Conservation (phyloP, 768 basidiomycete species). For the Rhodocollybia butyracea region DNA sequence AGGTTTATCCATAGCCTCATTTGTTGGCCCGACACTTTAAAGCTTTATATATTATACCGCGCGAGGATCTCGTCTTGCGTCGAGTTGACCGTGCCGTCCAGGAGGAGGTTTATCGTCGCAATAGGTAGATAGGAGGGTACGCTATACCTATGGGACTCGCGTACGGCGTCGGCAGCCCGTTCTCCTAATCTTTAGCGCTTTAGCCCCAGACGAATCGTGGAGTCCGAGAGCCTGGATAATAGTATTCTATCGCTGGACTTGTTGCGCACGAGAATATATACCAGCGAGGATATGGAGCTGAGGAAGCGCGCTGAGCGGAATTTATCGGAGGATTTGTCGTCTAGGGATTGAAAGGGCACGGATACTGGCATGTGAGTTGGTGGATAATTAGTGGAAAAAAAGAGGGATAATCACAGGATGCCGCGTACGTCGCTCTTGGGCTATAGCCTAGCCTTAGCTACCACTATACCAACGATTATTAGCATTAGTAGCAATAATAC, state of each 20-base stretch:
- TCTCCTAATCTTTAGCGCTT: constrained; percentile 54
- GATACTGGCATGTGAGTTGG: constrained; percentile 50
- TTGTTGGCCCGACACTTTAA: constrained; percentile 82
- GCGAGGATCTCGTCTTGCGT: constrained; percentile 97
- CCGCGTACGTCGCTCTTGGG: constrained; percentile 90
- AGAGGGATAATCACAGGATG: too few relatives aligned
- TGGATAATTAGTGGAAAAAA: constrained; percentile 2
- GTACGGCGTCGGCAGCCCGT: constrained; percentile 36
- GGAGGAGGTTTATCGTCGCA: constrained; percentile 86
- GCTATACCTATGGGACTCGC: constrained; percentile 67
- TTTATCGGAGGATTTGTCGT: constrained; percentile 59
- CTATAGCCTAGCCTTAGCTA: constrained; percentile 95
- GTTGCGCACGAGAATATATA: constrained; percentile 67
- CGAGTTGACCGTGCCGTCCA: constrained; percentile 93
- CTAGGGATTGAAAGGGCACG: constrained; percentile 74
- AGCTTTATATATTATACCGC: too few relatives aligned
- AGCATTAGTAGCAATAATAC: too few relatives aligned
- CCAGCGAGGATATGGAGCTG: constrained; percentile 71
- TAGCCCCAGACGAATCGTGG: constrained; percentile 78
- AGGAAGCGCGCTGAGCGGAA: constrained; percentile 81
- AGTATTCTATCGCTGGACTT: constrained; percentile 50
- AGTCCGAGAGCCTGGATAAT: constrained; percentile 63
- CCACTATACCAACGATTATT: too few relatives aligned
- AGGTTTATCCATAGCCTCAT: constrained; percentile 99
- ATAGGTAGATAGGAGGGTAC: constrained; percentile 74